A percentile compares a stretch with the other conserved stretches of the same genome.
Evolutionary conservation across 257 asterid species (phyloP).

Genomic region (Rehmannia glutinosa): DNA sequence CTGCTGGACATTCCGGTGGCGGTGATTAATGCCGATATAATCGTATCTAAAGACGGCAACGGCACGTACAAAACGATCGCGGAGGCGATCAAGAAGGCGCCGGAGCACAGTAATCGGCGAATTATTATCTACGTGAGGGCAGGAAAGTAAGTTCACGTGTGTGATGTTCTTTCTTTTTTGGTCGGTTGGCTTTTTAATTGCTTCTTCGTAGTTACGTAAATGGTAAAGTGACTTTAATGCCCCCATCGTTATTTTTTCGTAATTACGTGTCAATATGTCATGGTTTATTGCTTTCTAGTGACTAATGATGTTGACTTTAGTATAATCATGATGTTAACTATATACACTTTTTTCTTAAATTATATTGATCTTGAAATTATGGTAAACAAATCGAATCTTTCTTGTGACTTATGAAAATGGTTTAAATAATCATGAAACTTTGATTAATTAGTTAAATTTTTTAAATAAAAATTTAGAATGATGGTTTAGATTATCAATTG

Average conservation of each 20-base stretch:
- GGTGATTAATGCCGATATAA: constrained; percentile 52
- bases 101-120: constrained; percentile 54
- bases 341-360: no score
- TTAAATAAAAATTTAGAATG: no score
- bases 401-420: no score
- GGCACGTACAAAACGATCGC: constrained; percentile 76
- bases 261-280: constrained; percentile 2
- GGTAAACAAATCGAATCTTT: no score
- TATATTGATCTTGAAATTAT: no score
- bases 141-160: constrained; percentile 83
- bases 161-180: no score
- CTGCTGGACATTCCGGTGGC: constrained; percentile 49
- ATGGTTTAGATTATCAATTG: no score
- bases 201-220: not conserved
- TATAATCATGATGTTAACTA: not conserved
- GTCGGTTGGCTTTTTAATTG: constrained; percentile 24
- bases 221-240: constrained; percentile 16
- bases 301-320: constrained; percentile 5
- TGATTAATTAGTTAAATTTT: no score
- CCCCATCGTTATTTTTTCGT: not conserved
- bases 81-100: constrained; percentile 92
- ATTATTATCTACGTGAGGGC: constrained; percentile 92
- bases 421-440: no score
- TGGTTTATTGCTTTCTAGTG: not conserved
- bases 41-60: constrained; percentile 74